Base-by-base conservation (phyloP, 2,329 filamentous ascomycete genomes). In the Botrytis fabae region DNA sequence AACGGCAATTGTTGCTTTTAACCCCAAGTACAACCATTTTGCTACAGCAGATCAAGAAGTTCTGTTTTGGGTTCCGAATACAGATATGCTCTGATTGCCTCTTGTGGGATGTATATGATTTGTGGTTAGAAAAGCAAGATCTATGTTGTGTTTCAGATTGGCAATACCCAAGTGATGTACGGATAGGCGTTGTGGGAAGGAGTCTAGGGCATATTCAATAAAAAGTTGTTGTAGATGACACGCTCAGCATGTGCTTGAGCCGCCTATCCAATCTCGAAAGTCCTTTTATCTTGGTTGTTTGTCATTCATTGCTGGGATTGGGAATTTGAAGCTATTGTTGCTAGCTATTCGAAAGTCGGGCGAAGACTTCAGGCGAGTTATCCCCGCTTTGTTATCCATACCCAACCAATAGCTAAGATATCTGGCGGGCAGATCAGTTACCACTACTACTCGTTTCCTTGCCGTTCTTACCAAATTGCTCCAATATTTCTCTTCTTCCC, bases 21-120 rank as follows among this genome's bases (percentile, higher is more conserved):
- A 98, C 80, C 96, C 95, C 40, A 88, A 95, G 68, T 96, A 92
- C 82, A 98, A 98, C 82, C 91, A 98, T 84, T 88, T 98, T 77
- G 95, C 94, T 14, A 96, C 92, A 62, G 96, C 94, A 5, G 95
- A 98, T 78, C 92, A 92, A 79, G 94, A 98, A 71, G 85, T 94
- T 74, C 83, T 93, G 32, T 93, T 95, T 78, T 95, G 92, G 92
- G 82, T 93, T 51, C 92, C 92, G 1, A 92, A 94, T 80, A 88
- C 89, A 78, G 71, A 79, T 74, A 62, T 48, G 40, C 63, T 72
- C 46, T 69, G 28, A 60, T 69, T 44, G 4, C 32, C 20, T 25
- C 35, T 32, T 69, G 9, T n/a, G 38, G 18, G n/a, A 35, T 57
- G 1, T 32, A 20, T 69, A 14, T 46, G 48, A 38, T 40, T 69